phyloP scores from a whole-genome alignment of 202 grass and related monocot genomes.

The Panicum hallii region DNA sequence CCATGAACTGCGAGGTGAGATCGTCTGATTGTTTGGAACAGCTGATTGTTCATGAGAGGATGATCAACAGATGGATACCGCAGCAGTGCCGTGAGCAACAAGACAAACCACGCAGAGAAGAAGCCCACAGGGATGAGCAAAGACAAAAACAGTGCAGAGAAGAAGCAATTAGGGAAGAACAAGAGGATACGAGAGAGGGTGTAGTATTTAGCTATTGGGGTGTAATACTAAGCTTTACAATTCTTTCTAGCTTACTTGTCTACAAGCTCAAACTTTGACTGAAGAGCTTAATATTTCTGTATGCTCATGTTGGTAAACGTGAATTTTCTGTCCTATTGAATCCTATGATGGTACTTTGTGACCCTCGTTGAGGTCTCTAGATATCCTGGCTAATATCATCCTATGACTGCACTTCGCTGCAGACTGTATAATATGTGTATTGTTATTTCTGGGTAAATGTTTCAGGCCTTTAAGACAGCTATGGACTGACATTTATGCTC shows the following conservation, averaged over 20 bases:
- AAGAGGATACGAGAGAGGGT: not conserved
- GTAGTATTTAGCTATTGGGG: slow-evolving; percentile 26
- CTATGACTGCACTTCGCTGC: not conserved
- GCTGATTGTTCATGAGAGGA: slow-evolving; percentile 57
- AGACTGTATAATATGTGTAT: not conserved
- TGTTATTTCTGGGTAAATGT: not conserved
- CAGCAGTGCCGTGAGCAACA: slow-evolving; percentile 56
- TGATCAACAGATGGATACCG: slow-evolving; percentile 58
- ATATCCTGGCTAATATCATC: not conserved
- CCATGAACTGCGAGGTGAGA: not conserved
- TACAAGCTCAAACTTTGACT: slow-evolving; percentile 51
- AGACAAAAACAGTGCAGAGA: not conserved
- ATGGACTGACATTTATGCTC: not conserved
- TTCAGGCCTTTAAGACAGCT: not conserved
- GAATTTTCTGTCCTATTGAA: slow-evolving; percentile 17
- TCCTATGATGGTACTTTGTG: not conserved
- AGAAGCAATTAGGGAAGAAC: not conserved
- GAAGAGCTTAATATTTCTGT: slow-evolving; percentile 26
- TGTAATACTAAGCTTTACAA: slow-evolving; percentile 40
- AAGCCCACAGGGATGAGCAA: not conserved
- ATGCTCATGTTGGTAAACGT: not conserved
- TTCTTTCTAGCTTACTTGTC: slow-evolving; percentile 53
- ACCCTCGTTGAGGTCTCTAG: not conserved
- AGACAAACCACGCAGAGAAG: slow-evolving; percentile 16
- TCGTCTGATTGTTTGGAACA: slow-evolving; percentile 51